Evolutionary conservation across 73 alveolate genomes (phyloP), one percentile per base, ranked within the genome.

Genomic region (Diophrys appendiculata): DNA sequence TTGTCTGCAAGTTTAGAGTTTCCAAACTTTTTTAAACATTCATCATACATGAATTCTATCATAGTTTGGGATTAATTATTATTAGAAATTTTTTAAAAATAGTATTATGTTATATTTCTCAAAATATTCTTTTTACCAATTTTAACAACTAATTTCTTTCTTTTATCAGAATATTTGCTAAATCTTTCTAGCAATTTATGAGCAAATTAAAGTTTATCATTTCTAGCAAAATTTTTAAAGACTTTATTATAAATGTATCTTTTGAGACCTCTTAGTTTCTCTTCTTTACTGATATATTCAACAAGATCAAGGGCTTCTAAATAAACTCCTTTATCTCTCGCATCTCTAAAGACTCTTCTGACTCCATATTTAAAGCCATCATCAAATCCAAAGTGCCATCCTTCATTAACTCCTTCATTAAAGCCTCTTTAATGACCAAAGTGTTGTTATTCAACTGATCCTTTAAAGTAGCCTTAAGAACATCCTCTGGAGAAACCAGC

Each of bases 351-450:
- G 25, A 83, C 78, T 23, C 33, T 83, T 60, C 86, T 55, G 1
- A 83, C 76, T 32, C 91, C 91, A 33, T 54, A 34, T 27, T 83
- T 83, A 72, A 83, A 83, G 27, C 91, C 91, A 32, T 83, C 91
- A 33, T 83, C 91, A 83, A 83, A 83, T 18, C 91, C 91, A 65
- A 83, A 75, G 2, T 24, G 27, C 91, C 91, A 83, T 0, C 91
- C 91, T 31, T 83, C 83, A 13, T 83, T 54, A 24, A 52, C 81
- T 54, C 89, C 89, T 52, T 80, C 89, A 29, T 56, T 29, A 33
- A 80, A 80, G 0, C 89, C 89, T 72, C n/a, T 25, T 43, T 80
- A 56, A 32, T 80, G 89, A 18, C 89, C 89, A 30, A 80, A 71
- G 68, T 80, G 89, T 30, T 72, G 68, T 0, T 68, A 70, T 43